Percentiles rank a stretch among this genome's conserved stretches.
Conservation (phyloP, 371 early-diverging fungal genomes). For the Cokeromyces recurvatus region DNA sequence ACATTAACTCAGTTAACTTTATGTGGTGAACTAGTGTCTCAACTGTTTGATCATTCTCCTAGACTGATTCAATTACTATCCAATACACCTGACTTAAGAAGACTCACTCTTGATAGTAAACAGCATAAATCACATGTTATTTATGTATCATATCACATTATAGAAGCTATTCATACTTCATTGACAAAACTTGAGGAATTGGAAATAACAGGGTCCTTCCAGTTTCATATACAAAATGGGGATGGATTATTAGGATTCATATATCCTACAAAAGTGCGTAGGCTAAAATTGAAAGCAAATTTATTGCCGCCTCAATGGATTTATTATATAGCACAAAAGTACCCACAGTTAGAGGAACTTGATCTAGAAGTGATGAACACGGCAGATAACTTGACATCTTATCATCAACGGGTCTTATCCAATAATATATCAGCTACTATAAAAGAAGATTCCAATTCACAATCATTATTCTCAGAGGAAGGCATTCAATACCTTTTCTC, state of each 20-base stretch:
- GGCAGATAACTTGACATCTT: background rate
- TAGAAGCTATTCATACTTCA: background rate
- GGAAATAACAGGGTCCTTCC: background rate
- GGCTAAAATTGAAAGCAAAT: background rate
- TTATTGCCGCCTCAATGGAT: conserved; percentile 6
- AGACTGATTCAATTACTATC: background rate
- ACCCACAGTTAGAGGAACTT: background rate
- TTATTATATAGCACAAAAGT: conserved; percentile 5
- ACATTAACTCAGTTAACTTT: background rate
- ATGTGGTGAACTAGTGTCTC: background rate
- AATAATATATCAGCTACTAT: too few relatives aligned
- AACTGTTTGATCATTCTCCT: background rate
- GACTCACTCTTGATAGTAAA: background rate
- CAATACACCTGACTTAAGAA: background rate
- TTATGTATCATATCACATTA: background rate
- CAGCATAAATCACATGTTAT: conserved; percentile 5
- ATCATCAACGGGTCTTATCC: too few relatives aligned
- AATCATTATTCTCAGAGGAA: too few relatives aligned
- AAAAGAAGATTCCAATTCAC: too few relatives aligned
- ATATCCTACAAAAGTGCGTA: background rate
- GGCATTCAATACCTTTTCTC: background rate
- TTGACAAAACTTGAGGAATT: background rate
- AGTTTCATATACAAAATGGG: too few relatives aligned
- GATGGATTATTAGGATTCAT: too few relatives aligned
- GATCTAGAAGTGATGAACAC: background rate